phyloP scores from a whole-genome alignment of 148 eudicot genomes.

The Rhododendron ovatum region DNA sequence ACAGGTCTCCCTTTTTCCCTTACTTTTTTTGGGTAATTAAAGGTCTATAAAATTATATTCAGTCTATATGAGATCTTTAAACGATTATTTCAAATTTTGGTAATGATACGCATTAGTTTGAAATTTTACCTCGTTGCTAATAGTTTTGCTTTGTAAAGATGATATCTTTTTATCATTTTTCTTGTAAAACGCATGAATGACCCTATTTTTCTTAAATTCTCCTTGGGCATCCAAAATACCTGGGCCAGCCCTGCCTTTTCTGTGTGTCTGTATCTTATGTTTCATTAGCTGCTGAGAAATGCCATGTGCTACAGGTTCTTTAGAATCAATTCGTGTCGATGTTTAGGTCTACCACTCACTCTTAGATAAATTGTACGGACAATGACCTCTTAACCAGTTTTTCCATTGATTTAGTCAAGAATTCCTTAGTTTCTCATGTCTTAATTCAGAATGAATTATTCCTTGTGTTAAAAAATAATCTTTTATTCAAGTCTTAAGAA shows the following conservation, averaged over 20 bases:
- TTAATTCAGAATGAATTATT: background rate
- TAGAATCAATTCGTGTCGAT: background rate
- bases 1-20: constrained; percentile 38
- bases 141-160: too few relatives aligned
- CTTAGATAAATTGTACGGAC: background rate
- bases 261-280: too few relatives aligned
- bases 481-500: background rate
- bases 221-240: background rate
- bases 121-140: too few relatives aligned
- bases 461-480: background rate
- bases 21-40: background rate
- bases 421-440: background rate
- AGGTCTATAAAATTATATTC: too few relatives aligned
- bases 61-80: background rate
- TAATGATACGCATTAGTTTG: background rate
- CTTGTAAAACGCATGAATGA: background rate
- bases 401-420: background rate
- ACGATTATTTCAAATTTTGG: background rate
- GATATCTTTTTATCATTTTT: too few relatives aligned
- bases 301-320: background rate
- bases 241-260: background rate
- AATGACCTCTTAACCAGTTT: background rate
- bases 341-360: background rate
- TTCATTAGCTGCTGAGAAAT: background rate
- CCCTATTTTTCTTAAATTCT: background rate